phyloP scores from a whole-genome alignment of 2,329 filamentous ascomycete genomes.

The Boeremia exigua region DNA sequence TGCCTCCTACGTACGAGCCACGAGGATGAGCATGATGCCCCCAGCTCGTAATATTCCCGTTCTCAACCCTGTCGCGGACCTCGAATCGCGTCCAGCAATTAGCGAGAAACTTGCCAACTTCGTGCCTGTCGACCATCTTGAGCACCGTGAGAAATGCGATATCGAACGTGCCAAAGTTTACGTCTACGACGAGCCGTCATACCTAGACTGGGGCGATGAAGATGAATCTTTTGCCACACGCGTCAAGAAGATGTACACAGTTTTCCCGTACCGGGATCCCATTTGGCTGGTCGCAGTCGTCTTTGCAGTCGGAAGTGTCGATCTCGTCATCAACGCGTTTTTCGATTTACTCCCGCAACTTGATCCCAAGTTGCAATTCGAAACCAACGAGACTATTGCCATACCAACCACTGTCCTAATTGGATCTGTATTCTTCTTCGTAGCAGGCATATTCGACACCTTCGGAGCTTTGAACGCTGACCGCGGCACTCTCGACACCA shows the following conservation, averaged over 20 bases:
- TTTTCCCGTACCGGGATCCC: slow-evolving; percentile 37
- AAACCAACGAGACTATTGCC: slow-evolving; percentile 27
- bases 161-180: slow-evolving; percentile 21
- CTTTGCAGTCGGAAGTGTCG: slow-evolving; percentile 32
- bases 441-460: slow-evolving; percentile 35
- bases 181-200: slow-evolving; percentile 20
- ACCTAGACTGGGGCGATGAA: slow-evolving; percentile 20
- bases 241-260: slow-evolving; percentile 27
- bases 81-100: slow-evolving; percentile 25
- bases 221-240: slow-evolving; percentile 6
- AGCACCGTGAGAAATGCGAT: slow-evolving; percentile 31
- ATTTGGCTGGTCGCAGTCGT: slow-evolving; percentile 38
- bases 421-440: slow-evolving; percentile 36
- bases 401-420: slow-evolving; percentile 32
- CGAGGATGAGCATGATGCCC: slow-evolving; percentile 26
- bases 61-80: slow-evolving; percentile 8
- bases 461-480: slow-evolving; percentile 34
- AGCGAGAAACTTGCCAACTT: slow-evolving; percentile 27
- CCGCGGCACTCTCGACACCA: slow-evolving; percentile 14
- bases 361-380: slow-evolving; percentile 14
- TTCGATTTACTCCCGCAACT: slow-evolving; percentile 33
- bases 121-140: slow-evolving; percentile 26
- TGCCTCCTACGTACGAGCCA: slow-evolving; percentile 34
- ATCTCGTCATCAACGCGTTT: slow-evolving; percentile 35
- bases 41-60: background rate